Evolutionary conservation across 139 green algal species (phyloP).

Genomic region (Gonium pectorale): DNA sequence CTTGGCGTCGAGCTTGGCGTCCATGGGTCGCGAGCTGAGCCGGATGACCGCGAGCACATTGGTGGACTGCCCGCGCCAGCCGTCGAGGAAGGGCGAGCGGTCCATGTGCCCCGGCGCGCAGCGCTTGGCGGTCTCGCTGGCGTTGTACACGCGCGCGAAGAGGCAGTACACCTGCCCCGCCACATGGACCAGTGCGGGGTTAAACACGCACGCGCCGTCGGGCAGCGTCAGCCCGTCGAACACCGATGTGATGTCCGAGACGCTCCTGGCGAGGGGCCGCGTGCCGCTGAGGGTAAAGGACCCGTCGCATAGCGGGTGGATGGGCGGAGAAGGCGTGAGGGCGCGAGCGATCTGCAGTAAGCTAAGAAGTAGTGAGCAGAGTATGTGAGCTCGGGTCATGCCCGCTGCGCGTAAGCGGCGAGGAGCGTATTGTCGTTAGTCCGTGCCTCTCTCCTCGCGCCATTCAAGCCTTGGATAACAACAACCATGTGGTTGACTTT

Average conservation of each 20-base stretch:
- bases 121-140: not conserved
- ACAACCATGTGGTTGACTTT: too few relatives aligned
- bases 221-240: not conserved
- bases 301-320: not conserved
- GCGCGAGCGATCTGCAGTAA: too few relatives aligned
- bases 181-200: conserved; percentile 4
- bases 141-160: conserved; percentile 17
- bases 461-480: too few relatives aligned
- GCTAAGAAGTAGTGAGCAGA: too few relatives aligned
- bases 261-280: not conserved
- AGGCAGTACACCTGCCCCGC: not conserved
- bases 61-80: conserved; percentile 6
- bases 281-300: not conserved
- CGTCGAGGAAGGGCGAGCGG: conserved; percentile 4
- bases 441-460: too few relatives aligned
- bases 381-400: too few relatives aligned
- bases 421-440: too few relatives aligned
- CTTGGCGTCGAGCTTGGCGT: not conserved
- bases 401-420: too few relatives aligned
- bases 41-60: conserved; percentile 7
- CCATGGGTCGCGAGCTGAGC: not conserved
- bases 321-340: too few relatives aligned
- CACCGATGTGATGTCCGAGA: not conserved
- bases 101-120: not conserved
- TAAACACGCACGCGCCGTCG: conserved; percentile 15